These are phyloP conservation scores for Nitzschia sp. DNA, from an alignment of 108 stramenopile species.

Conservation along the genomic window DNA sequence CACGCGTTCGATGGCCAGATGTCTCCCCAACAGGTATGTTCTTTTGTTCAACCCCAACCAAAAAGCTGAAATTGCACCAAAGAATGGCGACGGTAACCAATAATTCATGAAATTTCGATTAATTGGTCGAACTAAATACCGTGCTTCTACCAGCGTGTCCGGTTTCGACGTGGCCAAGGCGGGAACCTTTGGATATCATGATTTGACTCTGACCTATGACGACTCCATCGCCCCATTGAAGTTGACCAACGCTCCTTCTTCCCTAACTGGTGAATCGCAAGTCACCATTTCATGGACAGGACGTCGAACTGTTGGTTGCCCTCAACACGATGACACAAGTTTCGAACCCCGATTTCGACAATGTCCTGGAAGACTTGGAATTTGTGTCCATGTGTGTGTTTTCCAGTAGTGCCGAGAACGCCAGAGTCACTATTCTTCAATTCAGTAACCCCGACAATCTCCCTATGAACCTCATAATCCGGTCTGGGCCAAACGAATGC, in stretches of 20 bases:
- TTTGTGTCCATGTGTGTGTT: background rate
- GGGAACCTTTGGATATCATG: background rate
- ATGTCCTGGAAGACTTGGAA: background rate
- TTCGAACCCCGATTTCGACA: background rate
- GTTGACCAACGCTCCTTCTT: background rate
- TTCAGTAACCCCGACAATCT: background rate
- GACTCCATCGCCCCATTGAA: background rate
- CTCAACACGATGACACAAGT: conserved; percentile 1
- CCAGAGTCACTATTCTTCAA: background rate
- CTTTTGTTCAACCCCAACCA: background rate
- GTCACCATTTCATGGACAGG: too few species aligned
- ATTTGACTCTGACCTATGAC: background rate
- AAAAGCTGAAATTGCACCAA: conserved; percentile 1
- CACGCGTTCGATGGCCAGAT: background rate
- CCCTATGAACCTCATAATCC: background rate
- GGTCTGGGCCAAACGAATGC: background rate
- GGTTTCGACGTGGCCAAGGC: background rate
- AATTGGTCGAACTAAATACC: background rate
- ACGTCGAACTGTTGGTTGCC: background rate
- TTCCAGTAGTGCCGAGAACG: background rate
- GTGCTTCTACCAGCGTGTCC: background rate
- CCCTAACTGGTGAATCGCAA: too few species aligned
- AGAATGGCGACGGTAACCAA: background rate
- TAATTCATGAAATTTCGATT: conserved; percentile 7
- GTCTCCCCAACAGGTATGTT: conserved; percentile 1